Percentiles rank a stretch among this genome's conserved stretches.
Evolutionary conservation across 1,284 basidiomycete species (phyloP).

Genomic region (Puccinia polysora): DNA sequence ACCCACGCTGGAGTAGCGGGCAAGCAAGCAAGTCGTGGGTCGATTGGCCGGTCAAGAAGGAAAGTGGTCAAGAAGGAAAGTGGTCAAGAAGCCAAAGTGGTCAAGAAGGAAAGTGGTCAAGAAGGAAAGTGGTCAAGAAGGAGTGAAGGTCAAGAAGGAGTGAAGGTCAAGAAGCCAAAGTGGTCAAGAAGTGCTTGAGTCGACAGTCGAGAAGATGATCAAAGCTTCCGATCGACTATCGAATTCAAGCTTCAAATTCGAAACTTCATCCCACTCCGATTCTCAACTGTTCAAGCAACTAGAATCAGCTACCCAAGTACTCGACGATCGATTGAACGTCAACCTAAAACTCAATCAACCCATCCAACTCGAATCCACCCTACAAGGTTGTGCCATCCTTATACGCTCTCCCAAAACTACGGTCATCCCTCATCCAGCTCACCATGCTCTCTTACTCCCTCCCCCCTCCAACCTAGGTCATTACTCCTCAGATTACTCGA

Average conservation of each 20-base stretch:
- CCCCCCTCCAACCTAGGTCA: slow-evolving; percentile 42
- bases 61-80: no score
- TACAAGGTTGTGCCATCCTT: slow-evolving; percentile 6
- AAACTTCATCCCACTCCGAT: no score
- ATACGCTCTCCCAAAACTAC: background rate
- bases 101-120: no score
- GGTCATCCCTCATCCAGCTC: background rate
- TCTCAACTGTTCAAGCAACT: slow-evolving; percentile 23
- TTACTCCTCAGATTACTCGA: slow-evolving; percentile 59
- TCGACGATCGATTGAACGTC: slow-evolving; percentile 28
- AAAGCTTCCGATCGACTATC: background rate
- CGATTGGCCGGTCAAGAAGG: no score
- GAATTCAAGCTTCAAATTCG: background rate
- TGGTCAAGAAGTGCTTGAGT: no score
- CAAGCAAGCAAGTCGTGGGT: no score
- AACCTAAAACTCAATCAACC: slow-evolving; percentile 24
- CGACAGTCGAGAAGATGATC: no score
- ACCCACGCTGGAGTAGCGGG: no score
- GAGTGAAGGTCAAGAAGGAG: no score
- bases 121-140: no score
- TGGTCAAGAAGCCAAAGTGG: no score
- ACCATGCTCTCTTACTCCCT: background rate
- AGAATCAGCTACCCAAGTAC: slow-evolving; percentile 7
- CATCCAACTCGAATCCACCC: slow-evolving; percentile 22
- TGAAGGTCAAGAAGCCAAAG: no score